Evolutionary conservation across 495 filamentous ascomycete genomes (phyloP).

Genomic region (Parachaetomium inaequale): DNA sequence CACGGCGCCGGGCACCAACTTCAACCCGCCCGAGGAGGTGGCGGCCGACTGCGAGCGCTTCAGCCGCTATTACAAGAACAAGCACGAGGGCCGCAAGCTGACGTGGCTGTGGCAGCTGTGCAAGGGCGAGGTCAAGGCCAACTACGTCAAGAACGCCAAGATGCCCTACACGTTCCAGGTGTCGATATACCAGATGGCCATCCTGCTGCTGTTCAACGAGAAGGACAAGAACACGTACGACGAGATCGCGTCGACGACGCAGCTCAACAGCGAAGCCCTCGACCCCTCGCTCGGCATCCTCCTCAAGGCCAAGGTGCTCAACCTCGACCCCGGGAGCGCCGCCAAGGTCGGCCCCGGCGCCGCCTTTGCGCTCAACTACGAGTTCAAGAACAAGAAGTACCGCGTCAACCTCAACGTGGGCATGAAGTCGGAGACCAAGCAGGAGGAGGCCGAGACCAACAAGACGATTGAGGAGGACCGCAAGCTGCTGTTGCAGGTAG

Average conservation of each 20-base stretch:
- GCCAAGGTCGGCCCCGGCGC: slow-evolving; percentile 70
- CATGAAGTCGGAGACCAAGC: slow-evolving; percentile 91
- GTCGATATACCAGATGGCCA: slow-evolving; percentile 95
- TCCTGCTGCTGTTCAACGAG: slow-evolving; percentile 95
- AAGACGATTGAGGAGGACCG: slow-evolving; percentile 99
- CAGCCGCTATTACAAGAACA: slow-evolving; percentile 85
- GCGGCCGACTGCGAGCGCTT: slow-evolving; percentile 84
- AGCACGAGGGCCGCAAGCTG: slow-evolving; percentile 92
- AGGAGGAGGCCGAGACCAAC: slow-evolving; percentile 93
- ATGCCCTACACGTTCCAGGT: slow-evolving; percentile 96
- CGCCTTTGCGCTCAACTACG: slow-evolving; percentile 76
- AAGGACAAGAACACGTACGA: slow-evolving; percentile 79
- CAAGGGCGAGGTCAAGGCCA: slow-evolving; percentile 94
- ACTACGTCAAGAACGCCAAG: slow-evolving; percentile 83
- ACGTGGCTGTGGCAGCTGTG: slow-evolving; percentile 98
- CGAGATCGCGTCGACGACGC: slow-evolving; percentile 77
- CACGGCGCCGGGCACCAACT: slow-evolving; percentile 74
- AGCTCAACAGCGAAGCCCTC: slow-evolving; percentile 71
- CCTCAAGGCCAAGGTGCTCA: slow-evolving; percentile 85
- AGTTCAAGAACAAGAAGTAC: slow-evolving; percentile 97
- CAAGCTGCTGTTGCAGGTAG: slow-evolving; percentile 92
- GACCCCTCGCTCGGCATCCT: slow-evolving; percentile 81
- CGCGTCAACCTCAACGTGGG: slow-evolving; percentile 93
- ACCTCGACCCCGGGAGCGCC: slow-evolving; percentile 57
- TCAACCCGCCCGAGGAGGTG: slow-evolving; percentile 81